Evolutionary conservation across 2,329 filamentous ascomycete genomes (phyloP), one percentile per base, ranked within the genome.

Genomic region (Phaeosphaeriaceae sp.): DNA sequence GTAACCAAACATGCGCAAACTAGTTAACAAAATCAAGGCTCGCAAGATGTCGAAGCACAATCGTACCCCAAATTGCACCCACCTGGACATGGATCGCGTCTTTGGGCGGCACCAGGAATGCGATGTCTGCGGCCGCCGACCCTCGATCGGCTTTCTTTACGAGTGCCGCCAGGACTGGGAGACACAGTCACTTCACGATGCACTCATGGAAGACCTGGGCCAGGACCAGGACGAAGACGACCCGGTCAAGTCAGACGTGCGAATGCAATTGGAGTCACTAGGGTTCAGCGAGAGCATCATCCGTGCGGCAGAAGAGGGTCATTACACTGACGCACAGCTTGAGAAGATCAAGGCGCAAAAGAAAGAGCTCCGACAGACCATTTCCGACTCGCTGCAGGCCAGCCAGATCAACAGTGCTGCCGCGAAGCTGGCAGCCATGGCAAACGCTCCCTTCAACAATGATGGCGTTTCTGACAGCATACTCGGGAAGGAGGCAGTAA

Each of bases 71-170:
- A 77, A 74, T 57, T 93, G 91, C 75, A 90, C 87, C 2, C 91
- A 93, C 70, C 78, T 87, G 47, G 87, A 83, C 54, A 88, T 92
- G 84, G 85, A 86, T 10, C 86, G 89, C 25, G 75, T 91, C 46
- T 91, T 88, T 48, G 60, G 84, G 83, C 33, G 51, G 17, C 51
- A 77, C 20, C 72, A 81, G 25, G 69, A 74, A 19, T 95, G 91
- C 76, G 77, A 82, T 7, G 70, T 82, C 22, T 95, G 91, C 67
- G 78, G 79, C 41, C 77, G 78, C 42, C 74, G 76, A 1, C 85
- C 89, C 0, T 77, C 82, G 17, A 81, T 89, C 53, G 90, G 90
- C 24, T 95, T 89, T 86, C 78, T 95, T 21, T 95, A 91, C 74
- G 82, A 84, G 58, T 95, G 92, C 75, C 85, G 83, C 13, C 86